Base-by-base conservation (phyloP, 78 protist species). In the Dictyostelium firmibasis region DNA sequence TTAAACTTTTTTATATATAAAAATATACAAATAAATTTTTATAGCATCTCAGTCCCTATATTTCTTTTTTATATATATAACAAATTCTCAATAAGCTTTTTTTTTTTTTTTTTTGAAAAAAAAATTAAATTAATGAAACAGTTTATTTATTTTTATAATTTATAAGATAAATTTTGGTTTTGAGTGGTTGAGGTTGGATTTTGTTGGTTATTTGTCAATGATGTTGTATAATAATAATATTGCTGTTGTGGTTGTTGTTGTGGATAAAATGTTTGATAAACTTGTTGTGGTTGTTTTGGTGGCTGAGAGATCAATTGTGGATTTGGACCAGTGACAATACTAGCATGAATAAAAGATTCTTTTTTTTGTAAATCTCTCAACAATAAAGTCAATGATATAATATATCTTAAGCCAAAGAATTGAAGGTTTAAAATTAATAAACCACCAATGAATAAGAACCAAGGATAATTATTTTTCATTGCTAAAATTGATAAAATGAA, bases 381-480 rank as follows among this genome's bases (percentile, higher is more conserved):
- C 35, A 82, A 57, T 35, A 82, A 3, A 33, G 67, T 6, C 16
- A 82, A 60, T 20, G 86, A 57, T 10, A 82, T 60, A 14, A 82
- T 31, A 82, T 82, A 82, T 57, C 64, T 50, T 18, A 57, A 57
- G 23, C 86, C 86, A 60, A 82, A 82, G 62, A 82, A 47, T 82
- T 82, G 86, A 82, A 82, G 41, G 25, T 82, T 82, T 27, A 82
- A 25, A 33, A 23, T 5, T 14, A 82, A 14, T 38, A 82, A 60
- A 33, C 77, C 86, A 8, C 20, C 23, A 82, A 82, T 25, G 16
- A 82, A 82, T 57, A 82, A 82, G 47, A 70, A 82, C 86, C 86
- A 82, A 7, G 86, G 86, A 82, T 82, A 82, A 23, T 33, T 16
- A 29, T 36, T 47, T 33, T 50, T 23, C 75, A 29, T 23, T 23